phyloP scores from a whole-genome alignment of 108 stramenopile genomes.

The Nannochloropsis salina region DNA sequence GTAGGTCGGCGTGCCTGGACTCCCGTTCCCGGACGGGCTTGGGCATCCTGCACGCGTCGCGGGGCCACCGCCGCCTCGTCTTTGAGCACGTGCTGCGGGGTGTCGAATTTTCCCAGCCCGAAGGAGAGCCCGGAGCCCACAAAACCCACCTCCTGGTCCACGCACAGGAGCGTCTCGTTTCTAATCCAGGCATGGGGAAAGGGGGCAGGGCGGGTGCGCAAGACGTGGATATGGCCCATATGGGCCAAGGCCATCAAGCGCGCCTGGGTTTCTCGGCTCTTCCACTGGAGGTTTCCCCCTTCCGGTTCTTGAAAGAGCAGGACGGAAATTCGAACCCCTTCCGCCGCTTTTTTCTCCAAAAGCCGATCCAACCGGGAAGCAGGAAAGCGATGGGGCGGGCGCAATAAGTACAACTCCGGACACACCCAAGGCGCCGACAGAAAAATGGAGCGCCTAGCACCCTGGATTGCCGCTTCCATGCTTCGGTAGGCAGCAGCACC shows the following conservation, averaged over 20 bases:
- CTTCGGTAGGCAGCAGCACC: background rate
- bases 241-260: background rate
- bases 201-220: background rate
- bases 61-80: background rate
- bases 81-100: background rate
- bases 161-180: constrained; percentile 4
- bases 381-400: constrained; percentile 4
- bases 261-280: constrained; percentile 10
- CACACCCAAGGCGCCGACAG: background rate
- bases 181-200: constrained; percentile 8
- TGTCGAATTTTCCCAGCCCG: background rate
- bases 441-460: background rate
- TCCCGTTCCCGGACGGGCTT: background rate
- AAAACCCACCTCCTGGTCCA: background rate
- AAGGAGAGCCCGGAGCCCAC: background rate
- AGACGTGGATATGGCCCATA: background rate
- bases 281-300: background rate
- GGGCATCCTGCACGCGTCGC: background rate
- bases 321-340: background rate
- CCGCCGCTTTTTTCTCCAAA: background rate
- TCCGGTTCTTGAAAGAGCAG: background rate
- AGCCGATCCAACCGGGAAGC: background rate
- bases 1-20: background rate
- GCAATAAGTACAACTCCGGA: constrained; percentile 3
- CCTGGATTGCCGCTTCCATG: background rate